A percentile compares a stretch with the other conserved stretches of the same genome.
Evolutionary conservation across 345 rosid species (phyloP).

Genomic region (Dipteronia dyeriana): DNA sequence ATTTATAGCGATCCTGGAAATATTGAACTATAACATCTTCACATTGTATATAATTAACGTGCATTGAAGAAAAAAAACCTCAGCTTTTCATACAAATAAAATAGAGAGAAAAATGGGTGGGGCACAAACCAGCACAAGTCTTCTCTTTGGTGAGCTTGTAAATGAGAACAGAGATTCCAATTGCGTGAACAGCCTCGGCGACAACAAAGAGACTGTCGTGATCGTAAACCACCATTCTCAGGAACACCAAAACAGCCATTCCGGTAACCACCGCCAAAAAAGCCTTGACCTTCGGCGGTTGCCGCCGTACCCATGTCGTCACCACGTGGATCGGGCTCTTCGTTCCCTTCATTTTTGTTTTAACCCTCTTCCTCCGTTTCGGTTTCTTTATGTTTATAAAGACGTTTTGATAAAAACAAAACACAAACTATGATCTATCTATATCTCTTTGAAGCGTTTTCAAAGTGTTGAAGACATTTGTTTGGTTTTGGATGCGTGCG

Average conservation of each 20-base stretch:
- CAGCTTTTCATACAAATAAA: too few species aligned
- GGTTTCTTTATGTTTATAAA: not conserved
- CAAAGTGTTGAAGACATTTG: too few species aligned
- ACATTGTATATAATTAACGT: not conserved
- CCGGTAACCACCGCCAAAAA: conserved; percentile 65
- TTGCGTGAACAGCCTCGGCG: conserved; percentile 83
- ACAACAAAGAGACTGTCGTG: conserved; percentile 91
- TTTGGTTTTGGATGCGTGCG: too few species aligned
- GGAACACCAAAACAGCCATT: conserved; percentile 64
- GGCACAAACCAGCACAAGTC: conserved; percentile 73
- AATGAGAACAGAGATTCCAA: conserved; percentile 84
- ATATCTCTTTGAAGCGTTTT: too few species aligned
- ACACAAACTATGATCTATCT: too few species aligned
- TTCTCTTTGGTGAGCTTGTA: conserved; percentile 88
- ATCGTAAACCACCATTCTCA: conserved; percentile 80
- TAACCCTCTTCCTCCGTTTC: not conserved
- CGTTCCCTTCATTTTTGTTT: conserved; percentile 50
- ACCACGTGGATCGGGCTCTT: conserved; percentile 65
- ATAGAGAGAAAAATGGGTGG: too few species aligned
- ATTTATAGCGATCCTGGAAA: not conserved
- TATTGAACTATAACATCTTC: conserved; percentile 1
- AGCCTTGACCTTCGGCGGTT: conserved; percentile 86
- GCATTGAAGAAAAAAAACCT: not conserved
- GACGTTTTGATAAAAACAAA: too few species aligned
- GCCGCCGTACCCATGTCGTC: conserved; percentile 80